Evolutionary conservation across 1,284 basidiomycete genomes (phyloP).

Genomic region (Boletus smithii): DNA sequence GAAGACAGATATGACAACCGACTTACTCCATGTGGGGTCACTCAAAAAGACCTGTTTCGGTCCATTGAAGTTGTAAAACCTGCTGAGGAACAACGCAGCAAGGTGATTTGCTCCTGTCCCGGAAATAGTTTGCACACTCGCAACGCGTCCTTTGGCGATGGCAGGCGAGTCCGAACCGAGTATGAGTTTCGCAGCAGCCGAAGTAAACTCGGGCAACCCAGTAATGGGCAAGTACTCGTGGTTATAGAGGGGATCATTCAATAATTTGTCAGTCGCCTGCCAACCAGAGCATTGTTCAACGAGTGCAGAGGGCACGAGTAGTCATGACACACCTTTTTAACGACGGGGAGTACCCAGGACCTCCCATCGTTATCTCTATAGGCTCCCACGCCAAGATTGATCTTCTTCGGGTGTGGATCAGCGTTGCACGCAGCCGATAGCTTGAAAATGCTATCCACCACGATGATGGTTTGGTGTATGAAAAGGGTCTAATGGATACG

Average conservation of each 20-base stretch:
- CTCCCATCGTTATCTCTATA: conserved; percentile 84
- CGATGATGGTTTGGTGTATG: conserved; percentile 5
- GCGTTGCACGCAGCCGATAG: conserved; percentile 86
- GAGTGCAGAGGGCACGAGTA: not conserved
- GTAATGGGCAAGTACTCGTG: conserved; percentile 95
- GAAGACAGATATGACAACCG: not conserved
- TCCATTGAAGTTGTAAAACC: conserved; percentile 76
- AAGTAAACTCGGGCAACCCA: conserved; percentile 79
- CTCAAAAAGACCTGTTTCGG: conserved; percentile 72
- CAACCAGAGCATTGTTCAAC: not conserved
- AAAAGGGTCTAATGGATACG: conserved; percentile 2
- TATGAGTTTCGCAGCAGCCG: conserved; percentile 78
- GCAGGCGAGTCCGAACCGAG: conserved; percentile 74
- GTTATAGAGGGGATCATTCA: conserved; percentile 74
- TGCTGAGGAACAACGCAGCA: conserved; percentile 83
- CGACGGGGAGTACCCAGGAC: conserved; percentile 90
- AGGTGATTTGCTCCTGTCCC: conserved; percentile 96
- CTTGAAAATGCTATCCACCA: conserved; percentile 91
- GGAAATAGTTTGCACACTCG: conserved; percentile 88
- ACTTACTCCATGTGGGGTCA: conserved; percentile 82
- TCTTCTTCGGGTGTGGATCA: conserved; percentile 76
- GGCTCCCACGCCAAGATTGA: conserved; percentile 91
- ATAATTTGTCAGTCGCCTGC: conserved; percentile 71
- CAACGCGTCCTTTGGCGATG: conserved; percentile 66
- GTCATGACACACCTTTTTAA: conserved; percentile 64